Conservation (phyloP, 2,329 filamentous ascomycete genomes). For the Sporothrix brunneoviolacea region DNA sequence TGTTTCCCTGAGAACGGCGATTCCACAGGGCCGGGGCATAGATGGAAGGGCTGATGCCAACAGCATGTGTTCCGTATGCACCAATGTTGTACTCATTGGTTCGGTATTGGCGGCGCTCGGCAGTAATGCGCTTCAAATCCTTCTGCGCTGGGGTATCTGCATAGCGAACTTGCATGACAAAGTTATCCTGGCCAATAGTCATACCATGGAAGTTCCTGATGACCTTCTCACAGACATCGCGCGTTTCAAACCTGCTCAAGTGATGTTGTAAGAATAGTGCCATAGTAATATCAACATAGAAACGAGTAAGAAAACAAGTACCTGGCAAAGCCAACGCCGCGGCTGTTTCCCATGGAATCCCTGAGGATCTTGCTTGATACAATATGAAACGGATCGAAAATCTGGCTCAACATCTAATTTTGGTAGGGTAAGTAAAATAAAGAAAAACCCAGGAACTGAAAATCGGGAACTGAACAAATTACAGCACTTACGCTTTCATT, state of each 20-base stretch:
- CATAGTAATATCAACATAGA: not conserved
- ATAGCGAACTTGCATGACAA: slow-evolving; percentile 89
- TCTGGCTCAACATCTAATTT: slow-evolving; percentile 64
- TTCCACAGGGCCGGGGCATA: slow-evolving; percentile 35
- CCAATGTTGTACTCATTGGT: slow-evolving; percentile 89
- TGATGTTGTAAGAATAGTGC: slow-evolving; percentile 16
- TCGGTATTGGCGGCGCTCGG: slow-evolving; percentile 89
- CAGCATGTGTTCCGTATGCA: slow-evolving; percentile 57
- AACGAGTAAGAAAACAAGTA: slow-evolving; percentile 36
- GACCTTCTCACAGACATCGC: slow-evolving; percentile 84
- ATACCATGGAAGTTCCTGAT: slow-evolving; percentile 81
- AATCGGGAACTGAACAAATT: not conserved
- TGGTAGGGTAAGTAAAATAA: not conserved
- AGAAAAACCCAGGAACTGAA: not conserved
- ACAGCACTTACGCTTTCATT: slow-evolving; percentile 69
- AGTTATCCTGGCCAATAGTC: slow-evolving; percentile 66
- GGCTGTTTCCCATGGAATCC: slow-evolving; percentile 84
- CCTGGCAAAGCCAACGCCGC: slow-evolving; percentile 96
- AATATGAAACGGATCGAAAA: slow-evolving; percentile 74
- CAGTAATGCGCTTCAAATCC: slow-evolving; percentile 90
- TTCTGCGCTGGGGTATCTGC: slow-evolving; percentile 97
- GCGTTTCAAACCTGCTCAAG: slow-evolving; percentile 70
- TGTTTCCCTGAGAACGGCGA: slow-evolving; percentile 23
- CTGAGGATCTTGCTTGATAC: slow-evolving; percentile 93
- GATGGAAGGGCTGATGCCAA: slow-evolving; percentile 48